Evolutionary conservation across 331 rosid species (phyloP), one percentile per base, ranked within the genome.

Genomic region (Spiraea crenata): DNA sequence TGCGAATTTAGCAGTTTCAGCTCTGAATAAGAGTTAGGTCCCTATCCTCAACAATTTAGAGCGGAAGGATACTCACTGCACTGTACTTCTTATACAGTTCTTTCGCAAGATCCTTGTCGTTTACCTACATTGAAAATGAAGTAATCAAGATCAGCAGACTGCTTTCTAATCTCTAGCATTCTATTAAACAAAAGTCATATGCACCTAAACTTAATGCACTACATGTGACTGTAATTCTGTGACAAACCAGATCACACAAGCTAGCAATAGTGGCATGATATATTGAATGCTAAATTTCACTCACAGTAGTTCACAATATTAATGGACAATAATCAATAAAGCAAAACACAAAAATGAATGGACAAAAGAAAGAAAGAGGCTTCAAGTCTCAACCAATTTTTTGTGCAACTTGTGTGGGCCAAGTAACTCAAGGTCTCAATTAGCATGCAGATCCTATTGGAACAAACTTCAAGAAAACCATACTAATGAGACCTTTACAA

Each of bases 81-180:
- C 98, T 93, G 79, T 93, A 86, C 82, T 93, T 93, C 76, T 93
- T 93, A 82, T 93, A 93, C 77, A 93, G 85, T 82, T 90, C 98
- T 85, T 89, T 93, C 10, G 95, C 60, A 60, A 93, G 97, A 76
- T 89, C 97, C 75, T 85, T 89, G 82, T 89, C 92, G 63, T 87
- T 93, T 55, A 90, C 95, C 97, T 93, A 76, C 67, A 87, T 77
- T 78, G 66, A 76, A 82, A 60, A 81, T 48, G 45, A 71, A 48
- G 56, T n/a, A 49, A 75, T 70, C 57, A 76, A 67, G 70, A 71
- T 49, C 49, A 81, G 42, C 11, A 79, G 40, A 61, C 37, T 47
- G 58, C 25, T 17, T 5, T 67, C 19, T 35, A 15, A 15, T 25
- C 41, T 1, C 5, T 45, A 35, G 37, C 34, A 35, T 47, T 31